Evolutionary conservation across 345 rosid genomes (phyloP), one percentile per base, ranked within the genome.

Genomic region (Iberis pinnata): DNA sequence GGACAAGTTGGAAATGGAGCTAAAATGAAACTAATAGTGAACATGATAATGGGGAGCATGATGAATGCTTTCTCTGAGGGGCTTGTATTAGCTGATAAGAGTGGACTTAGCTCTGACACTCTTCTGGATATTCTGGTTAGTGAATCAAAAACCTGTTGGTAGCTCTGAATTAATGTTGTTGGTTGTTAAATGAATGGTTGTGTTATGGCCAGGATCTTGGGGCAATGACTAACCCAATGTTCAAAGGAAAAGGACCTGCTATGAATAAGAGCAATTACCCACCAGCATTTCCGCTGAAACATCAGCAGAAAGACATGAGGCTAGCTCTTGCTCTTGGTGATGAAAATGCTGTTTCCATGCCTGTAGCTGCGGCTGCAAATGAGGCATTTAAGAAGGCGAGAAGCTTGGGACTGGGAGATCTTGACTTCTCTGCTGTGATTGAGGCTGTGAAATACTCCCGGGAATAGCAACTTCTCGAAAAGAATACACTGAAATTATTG

Each of bases 21-120:
- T 42, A 92, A 83, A 40, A 87, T 92, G 93, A 87, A 92, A 68
- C 92, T 87, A 53, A 83, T 87, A 16, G 93, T 92, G 50, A 92
- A 92, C 78, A 84, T 92, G 98, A 76, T 92, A 60, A 84, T 92
- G 96, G 98, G 98, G 64, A 81, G 95, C 53, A 56, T 92, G 96
- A 81, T 92, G 98, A 84, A 77, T 11, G 79, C 98, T 9, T 92
- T 88, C 58, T 88, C 98, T 0, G 95, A 92, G 72, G 98, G 96
- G 46, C 81, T 92, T 47, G 93, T 74, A 31, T 74, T 88, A 67
- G 83, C 96, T 13, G 89, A 78, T 49, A 75, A 74, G 73, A 87
- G 89, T 56, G 93, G 93, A 56, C 73, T 87, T 60, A 68, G 83
- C 71, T 84, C 93, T 35, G 74, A 43, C 37, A 70, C 77, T 60